Conservation (phyloP, 306 rosid genomes). For the Sicyos baderoa region DNA sequence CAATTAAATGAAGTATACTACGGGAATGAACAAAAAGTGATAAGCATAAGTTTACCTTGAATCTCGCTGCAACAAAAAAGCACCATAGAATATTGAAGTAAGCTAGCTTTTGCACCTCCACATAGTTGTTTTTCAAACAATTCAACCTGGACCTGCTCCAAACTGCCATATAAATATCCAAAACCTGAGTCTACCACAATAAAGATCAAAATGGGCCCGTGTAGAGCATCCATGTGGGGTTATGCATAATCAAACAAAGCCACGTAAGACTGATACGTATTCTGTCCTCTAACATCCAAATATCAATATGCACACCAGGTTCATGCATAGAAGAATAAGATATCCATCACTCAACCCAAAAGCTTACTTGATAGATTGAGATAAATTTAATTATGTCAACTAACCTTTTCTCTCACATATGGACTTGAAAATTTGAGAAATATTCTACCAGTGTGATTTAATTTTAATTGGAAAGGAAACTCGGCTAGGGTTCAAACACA, state of each 20-base stretch:
- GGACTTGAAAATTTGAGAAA: too few species aligned
- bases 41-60: constrained; percentile 37
- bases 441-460: too few species aligned
- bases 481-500: too few species aligned
- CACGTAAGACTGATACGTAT: too few species aligned
- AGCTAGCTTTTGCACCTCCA: constrained; percentile 69
- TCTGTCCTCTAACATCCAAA: too few species aligned
- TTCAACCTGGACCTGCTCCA: constrained; percentile 98
- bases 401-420: too few species aligned
- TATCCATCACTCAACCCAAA: too few species aligned
- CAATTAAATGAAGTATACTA: neutral
- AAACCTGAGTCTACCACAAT: constrained; percentile 56
- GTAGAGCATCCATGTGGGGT: neutral
- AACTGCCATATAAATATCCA: constrained; percentile 97
- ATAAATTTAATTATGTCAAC: too few species aligned
- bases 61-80: constrained; percentile 39
- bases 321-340: neutral
- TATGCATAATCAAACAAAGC: neutral
- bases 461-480: too few species aligned
- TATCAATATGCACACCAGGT: too few species aligned
- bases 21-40: constrained; percentile 8
- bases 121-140: constrained; percentile 71
- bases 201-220: neutral
- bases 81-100: constrained; percentile 80
- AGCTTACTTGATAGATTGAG: too few species aligned